Evolutionary conservation across 108 stramenopile species (phyloP).

Genomic region (Conticribra guillardii): DNA sequence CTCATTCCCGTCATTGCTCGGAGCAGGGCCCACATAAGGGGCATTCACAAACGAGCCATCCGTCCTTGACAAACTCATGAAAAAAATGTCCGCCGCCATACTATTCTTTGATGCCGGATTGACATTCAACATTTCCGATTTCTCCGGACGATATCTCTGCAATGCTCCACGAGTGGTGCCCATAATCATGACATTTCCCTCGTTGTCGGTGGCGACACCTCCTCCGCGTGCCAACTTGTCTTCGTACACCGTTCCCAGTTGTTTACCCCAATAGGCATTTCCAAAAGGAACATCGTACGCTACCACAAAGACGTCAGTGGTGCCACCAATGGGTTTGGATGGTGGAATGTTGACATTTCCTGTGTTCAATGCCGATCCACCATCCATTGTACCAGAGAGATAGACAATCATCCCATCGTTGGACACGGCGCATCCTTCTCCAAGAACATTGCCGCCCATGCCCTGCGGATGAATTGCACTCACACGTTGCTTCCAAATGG

Average conservation of each 20-base stretch:
- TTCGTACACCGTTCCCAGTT: slow-evolving; percentile 44
- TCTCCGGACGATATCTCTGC: slow-evolving; percentile 33
- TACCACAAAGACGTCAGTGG: slow-evolving; percentile 42
- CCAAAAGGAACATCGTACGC: slow-evolving; percentile 45
- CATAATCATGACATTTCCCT: slow-evolving; percentile 45
- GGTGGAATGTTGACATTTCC: slow-evolving; percentile 19
- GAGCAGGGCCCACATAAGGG: slow-evolving; percentile 15
- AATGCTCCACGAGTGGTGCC: slow-evolving; percentile 46
- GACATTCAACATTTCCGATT: background rate
- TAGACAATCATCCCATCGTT: slow-evolving; percentile 38
- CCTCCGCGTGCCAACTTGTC: slow-evolving; percentile 48
- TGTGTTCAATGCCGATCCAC: slow-evolving; percentile 31
- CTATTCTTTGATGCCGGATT: slow-evolving; percentile 1
- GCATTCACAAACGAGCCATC: slow-evolving; percentile 38
- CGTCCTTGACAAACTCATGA: slow-evolving; percentile 30
- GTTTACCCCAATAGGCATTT: slow-evolving; percentile 40
- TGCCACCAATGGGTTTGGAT: slow-evolving; percentile 35
- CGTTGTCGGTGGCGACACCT: slow-evolving; percentile 38
- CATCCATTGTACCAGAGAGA: slow-evolving; percentile 45
- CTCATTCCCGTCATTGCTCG: background rate
- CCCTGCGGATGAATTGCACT: slow-evolving; percentile 41
- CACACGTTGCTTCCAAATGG: slow-evolving; percentile 44
- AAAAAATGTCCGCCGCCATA: slow-evolving; percentile 40
- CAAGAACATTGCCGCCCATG: slow-evolving; percentile 37
- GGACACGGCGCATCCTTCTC: slow-evolving; percentile 48